Evolutionary conservation across 1,139 yeast genomes (phyloP).

Genomic region (Meyerozyma sp.): DNA sequence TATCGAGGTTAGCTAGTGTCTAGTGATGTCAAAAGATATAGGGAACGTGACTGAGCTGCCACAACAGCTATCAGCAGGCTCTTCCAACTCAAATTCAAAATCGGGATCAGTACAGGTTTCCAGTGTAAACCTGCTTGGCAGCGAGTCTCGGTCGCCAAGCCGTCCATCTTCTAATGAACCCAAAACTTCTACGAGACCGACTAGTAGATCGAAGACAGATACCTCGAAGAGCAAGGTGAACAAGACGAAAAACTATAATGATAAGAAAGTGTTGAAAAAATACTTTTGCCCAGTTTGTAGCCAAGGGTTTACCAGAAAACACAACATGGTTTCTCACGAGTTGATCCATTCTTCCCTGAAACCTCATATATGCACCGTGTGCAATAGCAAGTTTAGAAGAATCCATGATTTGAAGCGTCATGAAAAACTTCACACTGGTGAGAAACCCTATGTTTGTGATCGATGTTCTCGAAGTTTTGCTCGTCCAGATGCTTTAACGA

Average conservation of each 20-base stretch:
- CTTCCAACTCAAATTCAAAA: neutral
- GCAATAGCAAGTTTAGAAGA: constrained; percentile 61
- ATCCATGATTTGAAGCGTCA: constrained; percentile 76
- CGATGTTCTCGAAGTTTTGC: constrained; percentile 67
- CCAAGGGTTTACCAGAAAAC: constrained; percentile 63
- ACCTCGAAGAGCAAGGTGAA: neutral
- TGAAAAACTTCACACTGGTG: constrained; percentile 71
- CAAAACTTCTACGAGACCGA: neutral
- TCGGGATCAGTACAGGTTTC: neutral
- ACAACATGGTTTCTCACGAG: constrained; percentile 69
- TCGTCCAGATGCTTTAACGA: constrained; percentile 68
- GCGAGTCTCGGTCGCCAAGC: neutral
- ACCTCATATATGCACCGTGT: constrained; percentile 64
- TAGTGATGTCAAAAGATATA: neutral
- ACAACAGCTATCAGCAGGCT: neutral
- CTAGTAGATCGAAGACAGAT: neutral
- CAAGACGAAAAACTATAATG: neutral
- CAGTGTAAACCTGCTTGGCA: neutral
- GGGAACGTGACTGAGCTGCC: neutral
- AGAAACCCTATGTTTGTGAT: constrained; percentile 59
- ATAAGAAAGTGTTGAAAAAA: constrained; percentile 9
- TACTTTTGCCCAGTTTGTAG: constrained; percentile 56
- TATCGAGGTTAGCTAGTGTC: too few relatives aligned
- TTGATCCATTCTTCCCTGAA: constrained; percentile 63
- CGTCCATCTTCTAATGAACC: neutral